Conservation (phyloP, 495 filamentous ascomycete genomes). For the Aspergillus coremiiformis region DNA sequence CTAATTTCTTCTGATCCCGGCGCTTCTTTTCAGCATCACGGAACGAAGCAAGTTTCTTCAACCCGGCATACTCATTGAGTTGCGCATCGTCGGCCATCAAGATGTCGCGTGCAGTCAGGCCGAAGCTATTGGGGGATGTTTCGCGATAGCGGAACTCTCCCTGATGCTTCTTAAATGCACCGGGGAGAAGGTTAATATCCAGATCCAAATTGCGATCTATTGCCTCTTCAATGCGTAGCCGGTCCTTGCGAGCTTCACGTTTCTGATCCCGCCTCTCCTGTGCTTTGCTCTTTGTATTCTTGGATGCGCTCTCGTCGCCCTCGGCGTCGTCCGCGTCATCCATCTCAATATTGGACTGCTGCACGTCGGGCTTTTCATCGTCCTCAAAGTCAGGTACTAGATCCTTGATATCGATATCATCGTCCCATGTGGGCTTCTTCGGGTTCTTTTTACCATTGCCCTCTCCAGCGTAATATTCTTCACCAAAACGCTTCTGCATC, state of each 20-base stretch:
- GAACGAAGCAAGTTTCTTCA: constrained; percentile 92
- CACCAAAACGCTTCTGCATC: constrained; percentile 79
- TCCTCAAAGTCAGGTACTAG: constrained; percentile 78
- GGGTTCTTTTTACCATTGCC: constrained; percentile 45
- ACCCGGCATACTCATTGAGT: constrained; percentile 81
- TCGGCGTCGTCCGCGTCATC: constrained; percentile 44
- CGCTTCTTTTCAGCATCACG: constrained; percentile 80
- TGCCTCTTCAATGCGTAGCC: constrained; percentile 76
- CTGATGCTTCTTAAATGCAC: constrained; percentile 47
- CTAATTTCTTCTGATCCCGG: constrained; percentile 75
- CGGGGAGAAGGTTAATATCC: constrained; percentile 51
- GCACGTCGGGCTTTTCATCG: constrained; percentile 48
- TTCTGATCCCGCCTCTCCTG: constrained; percentile 64
- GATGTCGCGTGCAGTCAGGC: constrained; percentile 82
- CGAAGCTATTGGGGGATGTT: constrained; percentile 83
- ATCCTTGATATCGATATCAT: constrained; percentile 94
- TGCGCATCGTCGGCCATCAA: constrained; percentile 81
- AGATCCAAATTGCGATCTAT: constrained; percentile 76
- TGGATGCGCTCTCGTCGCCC: constrained; percentile 15
- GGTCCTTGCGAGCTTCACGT: constrained; percentile 65
- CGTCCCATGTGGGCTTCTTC: constrained; percentile 93
- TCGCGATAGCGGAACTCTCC: constrained; percentile 82
- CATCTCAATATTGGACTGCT: constrained; percentile 47
- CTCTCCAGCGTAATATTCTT: constrained; percentile 70
- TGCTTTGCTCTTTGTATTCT: constrained; percentile 55